These are phyloP conservation scores for Xylaria scruposa DNA, from an alignment of 495 filamentous ascomycete genomes.

Conservation along the genomic window DNA sequence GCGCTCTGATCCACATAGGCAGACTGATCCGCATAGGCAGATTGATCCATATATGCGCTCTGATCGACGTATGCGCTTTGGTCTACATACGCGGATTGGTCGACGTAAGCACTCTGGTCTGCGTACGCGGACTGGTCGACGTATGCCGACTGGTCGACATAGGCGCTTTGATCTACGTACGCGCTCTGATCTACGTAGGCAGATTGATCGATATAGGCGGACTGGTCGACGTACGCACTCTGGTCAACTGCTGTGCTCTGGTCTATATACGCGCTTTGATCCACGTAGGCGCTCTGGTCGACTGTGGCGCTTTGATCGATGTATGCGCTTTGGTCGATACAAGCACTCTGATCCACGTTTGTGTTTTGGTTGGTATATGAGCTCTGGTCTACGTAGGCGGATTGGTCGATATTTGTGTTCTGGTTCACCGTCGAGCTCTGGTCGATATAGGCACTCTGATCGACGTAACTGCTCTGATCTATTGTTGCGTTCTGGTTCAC, in stretches of 20 bases:
- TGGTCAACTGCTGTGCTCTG: constrained; percentile 2
- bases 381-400: neutral
- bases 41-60: constrained; percentile 8
- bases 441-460: constrained; percentile 13
- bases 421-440: neutral
- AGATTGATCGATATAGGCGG: neutral
- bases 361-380: neutral
- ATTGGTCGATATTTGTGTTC: neutral
- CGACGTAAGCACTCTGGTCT: neutral
- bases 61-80: constrained; percentile 9
- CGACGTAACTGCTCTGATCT: constrained; percentile 6
- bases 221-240: neutral
- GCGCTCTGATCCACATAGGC: constrained; percentile 13
- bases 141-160: neutral
- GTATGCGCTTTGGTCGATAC: neutral
- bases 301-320: neutral
- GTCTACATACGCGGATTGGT: constrained; percentile 10
- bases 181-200: constrained; percentile 1
- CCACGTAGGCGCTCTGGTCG: neutral
- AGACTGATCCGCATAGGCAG: constrained; percentile 10
- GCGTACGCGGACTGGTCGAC: constrained; percentile 1
- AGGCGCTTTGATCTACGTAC: constrained; percentile 7
- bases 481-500: neutral
- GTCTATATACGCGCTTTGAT: neutral
- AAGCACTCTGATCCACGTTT: neutral